Conservation (phyloP, 1,139 yeast species). For the Kodamaea sp. region DNA sequence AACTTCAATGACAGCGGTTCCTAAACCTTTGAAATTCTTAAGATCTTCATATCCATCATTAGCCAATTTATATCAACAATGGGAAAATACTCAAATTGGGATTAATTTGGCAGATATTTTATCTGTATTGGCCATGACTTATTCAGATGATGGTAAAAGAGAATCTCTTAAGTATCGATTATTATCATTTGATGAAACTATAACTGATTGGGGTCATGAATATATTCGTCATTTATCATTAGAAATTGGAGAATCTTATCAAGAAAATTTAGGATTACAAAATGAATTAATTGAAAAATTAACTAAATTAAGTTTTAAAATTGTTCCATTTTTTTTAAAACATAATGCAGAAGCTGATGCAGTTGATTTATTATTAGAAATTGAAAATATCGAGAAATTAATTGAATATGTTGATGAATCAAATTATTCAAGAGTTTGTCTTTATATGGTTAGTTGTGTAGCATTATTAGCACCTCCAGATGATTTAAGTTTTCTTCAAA, state of each 20-base stretch:
- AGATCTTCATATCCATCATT: slow-evolving; percentile 79
- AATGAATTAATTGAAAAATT: slow-evolving; percentile 46
- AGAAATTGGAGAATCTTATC: slow-evolving; percentile 88
- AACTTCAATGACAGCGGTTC: slow-evolving; percentile 98
- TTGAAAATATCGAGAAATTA: slow-evolving; percentile 80
- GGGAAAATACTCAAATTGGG: slow-evolving; percentile 41
- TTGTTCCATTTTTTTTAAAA: slow-evolving; percentile 85
- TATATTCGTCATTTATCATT: slow-evolving; percentile 93
- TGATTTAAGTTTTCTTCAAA: slow-evolving; percentile 77
- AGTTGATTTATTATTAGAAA: slow-evolving; percentile 84
- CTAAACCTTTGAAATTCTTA: slow-evolving; percentile 93
- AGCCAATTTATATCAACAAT: slow-evolving; percentile 60
- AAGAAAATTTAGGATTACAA: slow-evolving; percentile 58
- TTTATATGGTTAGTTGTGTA: slow-evolving; percentile 93
- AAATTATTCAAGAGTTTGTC: slow-evolving; percentile 85
- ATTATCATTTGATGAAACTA: slow-evolving; percentile 55
- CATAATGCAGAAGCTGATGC: slow-evolving; percentile 99
- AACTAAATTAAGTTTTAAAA: slow-evolving; percentile 63
- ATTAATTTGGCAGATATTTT: slow-evolving; percentile 67
- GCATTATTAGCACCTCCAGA: slow-evolving; percentile 95
- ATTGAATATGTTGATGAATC: slow-evolving; percentile 81
- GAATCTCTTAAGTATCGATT: slow-evolving; percentile 83
- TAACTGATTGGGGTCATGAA: slow-evolving; percentile 96
- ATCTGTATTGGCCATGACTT: slow-evolving; percentile 94
- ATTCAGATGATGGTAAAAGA: slow-evolving; percentile 76